phyloP scores from a whole-genome alignment of 2,329 filamentous ascomycete genomes.

The Stagonosporopsis rhizophila region DNA sequence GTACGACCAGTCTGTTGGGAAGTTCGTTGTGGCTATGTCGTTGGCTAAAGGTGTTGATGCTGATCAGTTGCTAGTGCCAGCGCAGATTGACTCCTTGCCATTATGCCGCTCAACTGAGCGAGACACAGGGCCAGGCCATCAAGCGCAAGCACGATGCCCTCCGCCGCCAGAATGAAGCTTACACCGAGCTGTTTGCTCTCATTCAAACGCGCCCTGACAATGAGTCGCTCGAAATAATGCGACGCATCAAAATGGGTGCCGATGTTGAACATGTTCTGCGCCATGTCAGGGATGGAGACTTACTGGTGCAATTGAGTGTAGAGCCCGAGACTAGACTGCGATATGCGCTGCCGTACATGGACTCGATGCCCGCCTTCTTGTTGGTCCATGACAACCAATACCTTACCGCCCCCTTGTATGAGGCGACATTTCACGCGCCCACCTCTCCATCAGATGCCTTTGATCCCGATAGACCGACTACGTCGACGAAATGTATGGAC shows the following conservation, averaged over 20 bases:
- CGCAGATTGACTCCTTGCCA: slow-evolving; percentile 9
- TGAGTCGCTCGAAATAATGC: slow-evolving; percentile 21
- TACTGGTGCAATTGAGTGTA: slow-evolving; percentile 21
- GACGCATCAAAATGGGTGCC: slow-evolving; percentile 23
- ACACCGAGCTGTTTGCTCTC: slow-evolving; percentile 23
- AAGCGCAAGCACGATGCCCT: slow-evolving; percentile 24
- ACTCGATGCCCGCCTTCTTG: slow-evolving; percentile 15
- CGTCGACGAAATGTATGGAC: slow-evolving; percentile 8
- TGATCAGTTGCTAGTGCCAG: slow-evolving; percentile 7
- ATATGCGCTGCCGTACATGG: slow-evolving; percentile 18
- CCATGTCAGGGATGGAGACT: slow-evolving; percentile 23
- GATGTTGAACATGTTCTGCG: slow-evolving; percentile 19
- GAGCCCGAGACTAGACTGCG: slow-evolving; percentile 18
- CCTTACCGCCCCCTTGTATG: slow-evolving; percentile 17
- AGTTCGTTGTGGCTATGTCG: slow-evolving; percentile 5
- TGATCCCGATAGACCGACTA: background rate
- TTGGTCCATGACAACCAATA: slow-evolving; percentile 19
- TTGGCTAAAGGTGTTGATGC: background rate
- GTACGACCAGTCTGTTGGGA: slow-evolving; percentile 6
- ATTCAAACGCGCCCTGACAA: slow-evolving; percentile 19
- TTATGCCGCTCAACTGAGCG: slow-evolving; percentile 7
- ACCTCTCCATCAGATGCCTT: background rate
- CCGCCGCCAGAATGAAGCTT: slow-evolving; percentile 18
- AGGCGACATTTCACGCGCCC: slow-evolving; percentile 15
- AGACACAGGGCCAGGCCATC: slow-evolving; percentile 19